These are phyloP conservation scores for Penicillium thymicola DNA, from an alignment of 2,329 filamentous ascomycete genomes.

Conservation along the genomic window DNA sequence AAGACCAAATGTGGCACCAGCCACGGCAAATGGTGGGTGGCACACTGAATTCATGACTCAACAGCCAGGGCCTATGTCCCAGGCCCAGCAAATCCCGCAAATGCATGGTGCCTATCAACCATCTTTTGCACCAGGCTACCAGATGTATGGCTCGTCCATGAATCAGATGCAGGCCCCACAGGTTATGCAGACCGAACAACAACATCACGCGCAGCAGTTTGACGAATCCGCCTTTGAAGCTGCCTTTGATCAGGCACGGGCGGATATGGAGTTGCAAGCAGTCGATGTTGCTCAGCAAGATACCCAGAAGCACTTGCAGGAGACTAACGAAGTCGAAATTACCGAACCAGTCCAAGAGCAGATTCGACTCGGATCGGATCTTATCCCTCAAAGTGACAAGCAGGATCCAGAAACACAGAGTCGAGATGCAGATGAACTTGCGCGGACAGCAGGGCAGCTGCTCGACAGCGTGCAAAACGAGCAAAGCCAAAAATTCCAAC, in stretches of 20 bases:
- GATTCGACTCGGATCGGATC: constrained; percentile 45
- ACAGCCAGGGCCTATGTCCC: constrained; percentile 24
- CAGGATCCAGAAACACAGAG: constrained; percentile 31
- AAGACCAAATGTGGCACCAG: constrained; percentile 39
- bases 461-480: constrained; percentile 67
- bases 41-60: constrained; percentile 59
- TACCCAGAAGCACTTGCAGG: constrained; percentile 10
- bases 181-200: constrained; percentile 20
- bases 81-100: constrained; percentile 15
- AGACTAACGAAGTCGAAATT: constrained; percentile 18
- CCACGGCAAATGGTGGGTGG: constrained; percentile 48
- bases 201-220: constrained; percentile 32
- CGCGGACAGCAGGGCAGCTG: constrained; percentile 67
- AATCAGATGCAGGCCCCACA: constrained; percentile 27
- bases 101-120: constrained; percentile 27
- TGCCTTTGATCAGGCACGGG: constrained; percentile 43
- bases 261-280: constrained; percentile 34
- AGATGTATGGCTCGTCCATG: constrained; percentile 23
- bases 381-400: constrained; percentile 37
- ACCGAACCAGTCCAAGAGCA: constrained; percentile 20
- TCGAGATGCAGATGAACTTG: constrained; percentile 64
- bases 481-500: constrained; percentile 69
- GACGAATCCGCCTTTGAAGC: constrained; percentile 47
- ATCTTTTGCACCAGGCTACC: constrained; percentile 27
- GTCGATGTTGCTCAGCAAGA: constrained; percentile 16